phyloP scores from a whole-genome alignment of 2,329 filamentous ascomycete genomes.

The Hypoxylon sp. region DNA sequence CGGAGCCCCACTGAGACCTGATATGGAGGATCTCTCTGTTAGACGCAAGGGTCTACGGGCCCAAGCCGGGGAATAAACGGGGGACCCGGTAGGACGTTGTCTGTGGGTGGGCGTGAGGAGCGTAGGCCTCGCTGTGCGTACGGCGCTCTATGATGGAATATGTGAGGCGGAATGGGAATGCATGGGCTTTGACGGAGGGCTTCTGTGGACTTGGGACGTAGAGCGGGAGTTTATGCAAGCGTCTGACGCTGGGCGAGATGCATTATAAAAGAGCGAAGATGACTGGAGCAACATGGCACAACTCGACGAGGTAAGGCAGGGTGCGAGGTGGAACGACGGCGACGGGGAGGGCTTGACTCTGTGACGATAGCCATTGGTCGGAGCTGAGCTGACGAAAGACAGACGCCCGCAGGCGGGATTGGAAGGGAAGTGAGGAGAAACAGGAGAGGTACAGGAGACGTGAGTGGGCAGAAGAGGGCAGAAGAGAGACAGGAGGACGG shows the following conservation, averaged over 20 bases:
- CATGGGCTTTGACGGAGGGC: slow-evolving; percentile 22
- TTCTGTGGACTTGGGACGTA: slow-evolving; percentile 15
- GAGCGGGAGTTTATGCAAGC: slow-evolving; percentile 33
- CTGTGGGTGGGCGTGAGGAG: slow-evolving; percentile 21
- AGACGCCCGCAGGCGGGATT: slow-evolving; percentile 25
- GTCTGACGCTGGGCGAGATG: slow-evolving; percentile 34
- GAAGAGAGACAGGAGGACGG: slow-evolving; percentile 1
- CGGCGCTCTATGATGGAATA: slow-evolving; percentile 34
- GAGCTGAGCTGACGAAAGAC: slow-evolving; percentile 35
- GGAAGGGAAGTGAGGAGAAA: not conserved
- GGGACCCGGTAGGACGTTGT: slow-evolving; percentile 31
- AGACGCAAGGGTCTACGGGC: slow-evolving; percentile 36
- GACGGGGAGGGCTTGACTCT: slow-evolving; percentile 28
- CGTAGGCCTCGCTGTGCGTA: slow-evolving; percentile 13
- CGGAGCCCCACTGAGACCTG: slow-evolving; percentile 42
- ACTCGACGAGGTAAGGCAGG: slow-evolving; percentile 35
- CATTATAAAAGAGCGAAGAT: slow-evolving; percentile 39
- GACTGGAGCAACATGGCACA: slow-evolving; percentile 46
- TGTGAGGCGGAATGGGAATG: slow-evolving; percentile 30
- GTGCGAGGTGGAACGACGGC: slow-evolving; percentile 35
- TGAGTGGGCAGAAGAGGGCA: too few relatives aligned
- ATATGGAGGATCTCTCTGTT: slow-evolving; percentile 38
- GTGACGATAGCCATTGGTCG: slow-evolving; percentile 29
- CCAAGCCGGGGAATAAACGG: slow-evolving; percentile 37
- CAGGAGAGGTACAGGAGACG: slow-evolving; percentile 11